phyloP scores from a whole-genome alignment of 345 rosid genomes.

The Citrus trifoliata region DNA sequence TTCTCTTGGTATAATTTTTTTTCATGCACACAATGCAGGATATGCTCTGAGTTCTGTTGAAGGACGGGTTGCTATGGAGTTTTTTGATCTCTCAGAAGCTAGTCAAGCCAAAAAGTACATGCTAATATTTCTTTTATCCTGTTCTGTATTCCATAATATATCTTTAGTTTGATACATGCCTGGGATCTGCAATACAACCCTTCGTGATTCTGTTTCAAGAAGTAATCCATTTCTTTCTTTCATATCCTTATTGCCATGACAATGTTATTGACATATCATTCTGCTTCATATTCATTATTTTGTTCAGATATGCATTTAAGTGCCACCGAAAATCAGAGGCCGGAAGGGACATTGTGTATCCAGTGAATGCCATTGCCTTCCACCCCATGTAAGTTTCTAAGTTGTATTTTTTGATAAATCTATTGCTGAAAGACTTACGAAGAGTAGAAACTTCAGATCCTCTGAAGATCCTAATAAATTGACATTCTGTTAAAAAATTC shows the following conservation, averaged over 20 bases:
- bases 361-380: constrained; percentile 94
- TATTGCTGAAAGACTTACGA: neutral
- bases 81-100: constrained; percentile 87
- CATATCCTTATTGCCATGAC: neutral
- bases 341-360: constrained; percentile 92
- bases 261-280: neutral
- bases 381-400: constrained; percentile 86
- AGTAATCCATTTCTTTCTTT: neutral
- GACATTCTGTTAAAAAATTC: neutral
- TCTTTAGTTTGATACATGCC: neutral
- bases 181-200: neutral
- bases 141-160: neutral
- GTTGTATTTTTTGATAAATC: neutral
- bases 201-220: neutral
- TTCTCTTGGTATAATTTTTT: neutral
- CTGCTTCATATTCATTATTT: neutral
- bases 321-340: constrained; percentile 98
- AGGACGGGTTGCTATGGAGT: constrained; percentile 98
- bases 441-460: neutral
- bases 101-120: constrained; percentile 93
- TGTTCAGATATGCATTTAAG: constrained; percentile 91
- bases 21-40: constrained; percentile 49
- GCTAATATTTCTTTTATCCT: neutral
- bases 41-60: constrained; percentile 98
- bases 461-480: neutral